Evolutionary conservation across 148 eudicot genomes (phyloP), one percentile per base, ranked within the genome.

Genomic region (Heliosperma pusillum): DNA sequence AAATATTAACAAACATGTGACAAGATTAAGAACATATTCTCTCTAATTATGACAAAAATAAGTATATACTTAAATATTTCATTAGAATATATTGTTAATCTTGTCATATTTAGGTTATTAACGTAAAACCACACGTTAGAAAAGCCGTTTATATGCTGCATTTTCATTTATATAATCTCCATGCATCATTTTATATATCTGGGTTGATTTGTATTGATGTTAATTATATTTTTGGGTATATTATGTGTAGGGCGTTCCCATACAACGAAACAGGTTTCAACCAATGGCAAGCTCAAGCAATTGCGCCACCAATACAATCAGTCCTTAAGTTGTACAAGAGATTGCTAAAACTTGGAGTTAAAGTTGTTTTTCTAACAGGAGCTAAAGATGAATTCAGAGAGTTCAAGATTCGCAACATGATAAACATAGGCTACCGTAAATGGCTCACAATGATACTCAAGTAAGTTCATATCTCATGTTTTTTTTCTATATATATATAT

Each of bases 401-500:
- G n/a, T 17, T 65, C 22, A 85, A 84, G 55, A 21, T 27, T 24
- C 50, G 67, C 21, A 89, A 89, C 77, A 78, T 89, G 71, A 80
- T 63, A 65, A 75, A 75, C 4, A 80, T 70, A 27, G 90, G 93
- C 33, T 87, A 84, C 66, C 50, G 53, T 25, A 73, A 79, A 4
- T 87, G 90, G 89, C 79, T 80, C 52, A 74, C 56, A 60, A 81
- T 89, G 66, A 77, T 89, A 7, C 30, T 87, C 25, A 89, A 79
- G 93, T 87, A 84, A 73, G 83, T 27, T 22, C 55, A 5, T 16
- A 42, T 10, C 45, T 42, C 45, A n/a, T n/a, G n/a, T n/a, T n/a
- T n/a, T n/a, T n/a, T n/a, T n/a, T n/a, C n/a, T n/a, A n/a, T n/a
- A n/a, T n/a, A n/a, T n/a, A n/a, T n/a, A n/a, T n/a, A n/a, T n/a